These are phyloP conservation scores for Diaporthe citrichinensis DNA, from an alignment of 2,329 filamentous ascomycete genomes.

Conservation along the genomic window DNA sequence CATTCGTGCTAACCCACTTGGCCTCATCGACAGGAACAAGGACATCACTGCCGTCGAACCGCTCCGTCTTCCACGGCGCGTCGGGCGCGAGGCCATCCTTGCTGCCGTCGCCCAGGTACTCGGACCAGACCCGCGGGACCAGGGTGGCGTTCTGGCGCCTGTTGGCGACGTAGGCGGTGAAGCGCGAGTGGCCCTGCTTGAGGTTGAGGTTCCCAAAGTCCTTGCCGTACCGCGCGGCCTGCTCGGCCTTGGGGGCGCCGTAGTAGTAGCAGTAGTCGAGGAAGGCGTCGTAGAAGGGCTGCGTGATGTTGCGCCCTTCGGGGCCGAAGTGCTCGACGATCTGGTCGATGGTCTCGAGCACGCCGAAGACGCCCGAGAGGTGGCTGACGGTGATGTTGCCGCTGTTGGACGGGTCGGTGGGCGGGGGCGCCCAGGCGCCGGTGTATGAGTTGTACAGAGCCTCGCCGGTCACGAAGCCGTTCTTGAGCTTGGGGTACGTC, in stretches of 20 bases:
- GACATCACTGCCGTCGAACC: conserved; percentile 59
- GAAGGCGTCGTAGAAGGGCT: conserved; percentile 65
- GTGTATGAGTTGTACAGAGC: conserved; percentile 65
- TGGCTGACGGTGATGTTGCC: conserved; percentile 68
- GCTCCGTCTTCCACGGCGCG: conserved; percentile 54
- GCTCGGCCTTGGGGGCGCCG: conserved; percentile 62
- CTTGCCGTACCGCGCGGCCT: conserved; percentile 65
- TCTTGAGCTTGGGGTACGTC: conserved; percentile 68
- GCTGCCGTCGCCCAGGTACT: conserved; percentile 59
- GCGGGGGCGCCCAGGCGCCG: conserved; percentile 66
- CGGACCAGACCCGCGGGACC: conserved; percentile 66
- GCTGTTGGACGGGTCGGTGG: conserved; percentile 64
- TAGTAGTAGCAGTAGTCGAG: conserved; percentile 74
- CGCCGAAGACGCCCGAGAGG: conserved; percentile 70
- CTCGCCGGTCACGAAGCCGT: conserved; percentile 71
- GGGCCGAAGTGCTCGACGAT: conserved; percentile 65
- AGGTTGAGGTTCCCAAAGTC: conserved; percentile 63
- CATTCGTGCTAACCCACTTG: conserved; percentile 70
- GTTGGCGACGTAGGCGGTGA: conserved; percentile 68
- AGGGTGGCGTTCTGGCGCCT: conserved; percentile 61
- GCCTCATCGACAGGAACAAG: conserved; percentile 67
- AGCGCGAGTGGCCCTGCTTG: conserved; percentile 69
- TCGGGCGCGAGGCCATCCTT: conserved; percentile 60
- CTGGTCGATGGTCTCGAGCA: conserved; percentile 71
- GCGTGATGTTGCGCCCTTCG: conserved; percentile 45